Percentiles rank a stretch among this genome's conserved stretches.
Evolutionary conservation across 805 yeast genomes (phyloP).

Genomic region (Nakazawaea holstii): DNA sequence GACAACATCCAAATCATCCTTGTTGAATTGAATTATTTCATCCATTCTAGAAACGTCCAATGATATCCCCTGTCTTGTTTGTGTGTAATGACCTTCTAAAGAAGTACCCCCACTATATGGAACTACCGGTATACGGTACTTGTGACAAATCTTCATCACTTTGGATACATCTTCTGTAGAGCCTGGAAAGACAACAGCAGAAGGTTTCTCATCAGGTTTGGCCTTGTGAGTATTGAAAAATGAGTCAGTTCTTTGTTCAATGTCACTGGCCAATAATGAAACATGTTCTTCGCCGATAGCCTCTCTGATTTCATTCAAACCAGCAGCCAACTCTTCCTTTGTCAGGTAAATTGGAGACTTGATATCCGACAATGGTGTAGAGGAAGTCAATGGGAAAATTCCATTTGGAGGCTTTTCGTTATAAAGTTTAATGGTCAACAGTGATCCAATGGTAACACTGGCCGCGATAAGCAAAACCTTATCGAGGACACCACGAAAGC

Average conservation of each 20-base stretch:
- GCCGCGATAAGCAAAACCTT: constrained; percentile 4
- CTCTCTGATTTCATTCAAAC: constrained; percentile 38
- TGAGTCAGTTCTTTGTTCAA: constrained; percentile 55
- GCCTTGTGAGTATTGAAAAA: constrained; percentile 67
- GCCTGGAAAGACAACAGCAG: constrained; percentile 47
- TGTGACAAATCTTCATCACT: constrained; percentile 50
- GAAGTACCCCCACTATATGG: constrained; percentile 65
- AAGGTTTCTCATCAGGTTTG: constrained; percentile 48
- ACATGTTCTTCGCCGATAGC: constrained; percentile 47
- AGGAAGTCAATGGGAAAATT: constrained; percentile 12
- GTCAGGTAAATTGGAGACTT: constrained; percentile 46
- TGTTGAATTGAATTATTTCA: constrained; percentile 41
- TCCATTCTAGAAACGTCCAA: constrained; percentile 51
- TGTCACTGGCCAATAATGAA: constrained; percentile 32
- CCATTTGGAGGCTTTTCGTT: constrained; percentile 4
- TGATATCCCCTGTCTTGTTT: constrained; percentile 50
- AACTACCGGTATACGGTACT: constrained; percentile 52
- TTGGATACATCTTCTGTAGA: constrained; percentile 55
- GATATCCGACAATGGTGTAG: constrained; percentile 11
- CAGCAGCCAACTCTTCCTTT: constrained; percentile 33
- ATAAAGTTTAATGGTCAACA: neutral
- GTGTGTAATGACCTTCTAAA: constrained; percentile 60
- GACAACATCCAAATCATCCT: constrained; percentile 53
- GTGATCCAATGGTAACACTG: constrained; percentile 5
- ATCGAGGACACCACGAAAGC: constrained; percentile 1